Evolutionary conservation across 495 filamentous ascomycete genomes (phyloP).

Genomic region (Amorphotheca resinae): DNA sequence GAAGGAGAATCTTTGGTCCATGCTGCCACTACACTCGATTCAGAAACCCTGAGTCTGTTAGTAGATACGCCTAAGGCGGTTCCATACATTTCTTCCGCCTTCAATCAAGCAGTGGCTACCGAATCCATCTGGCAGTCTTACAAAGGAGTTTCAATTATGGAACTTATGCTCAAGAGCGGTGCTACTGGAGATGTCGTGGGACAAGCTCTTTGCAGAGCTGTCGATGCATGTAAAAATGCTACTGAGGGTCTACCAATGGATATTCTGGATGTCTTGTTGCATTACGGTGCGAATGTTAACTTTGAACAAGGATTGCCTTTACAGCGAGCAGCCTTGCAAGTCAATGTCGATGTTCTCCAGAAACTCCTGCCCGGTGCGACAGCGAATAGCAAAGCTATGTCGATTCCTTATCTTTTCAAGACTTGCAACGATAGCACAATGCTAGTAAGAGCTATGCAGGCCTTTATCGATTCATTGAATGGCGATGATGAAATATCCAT

Average conservation of each 20-base stretch:
- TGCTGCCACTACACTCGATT: neutral
- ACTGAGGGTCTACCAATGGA: neutral
- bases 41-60: neutral
- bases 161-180: neutral
- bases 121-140: neutral
- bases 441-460: neutral
- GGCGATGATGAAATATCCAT: neutral
- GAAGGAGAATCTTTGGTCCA: neutral
- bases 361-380: neutral
- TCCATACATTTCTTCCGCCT: neutral
- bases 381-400: neutral
- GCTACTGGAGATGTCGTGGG: neutral
- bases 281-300: constrained; percentile 1
- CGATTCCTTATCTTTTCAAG: constrained; percentile 1
- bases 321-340: neutral
- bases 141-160: neutral
- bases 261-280: neutral
- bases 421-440: neutral
- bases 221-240: neutral
- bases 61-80: neutral
- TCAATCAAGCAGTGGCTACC: neutral
- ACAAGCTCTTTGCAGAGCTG: neutral
- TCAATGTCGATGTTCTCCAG: neutral
- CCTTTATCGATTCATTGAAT: neutral
- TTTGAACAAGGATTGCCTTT: constrained; percentile 1